Base-by-base conservation (phyloP, 495 filamentous ascomycete species). In the Parachaetomium inaequale region DNA sequence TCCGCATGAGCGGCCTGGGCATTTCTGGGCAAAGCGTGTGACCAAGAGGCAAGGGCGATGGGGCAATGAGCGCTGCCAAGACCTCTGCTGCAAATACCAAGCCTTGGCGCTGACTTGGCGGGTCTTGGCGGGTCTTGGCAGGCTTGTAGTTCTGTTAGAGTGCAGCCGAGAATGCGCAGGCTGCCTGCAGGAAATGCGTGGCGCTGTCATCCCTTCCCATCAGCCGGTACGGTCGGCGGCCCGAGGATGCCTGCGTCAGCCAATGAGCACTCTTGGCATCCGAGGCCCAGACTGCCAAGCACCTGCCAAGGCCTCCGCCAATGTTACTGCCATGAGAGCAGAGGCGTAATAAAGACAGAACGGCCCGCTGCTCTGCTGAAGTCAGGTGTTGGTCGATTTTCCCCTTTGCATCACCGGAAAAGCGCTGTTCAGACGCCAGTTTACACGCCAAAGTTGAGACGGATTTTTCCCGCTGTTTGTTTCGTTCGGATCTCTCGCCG, bases 311-410 rank as follows among this genome's bases (percentile, higher is more conserved):
- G 67, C 70, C 75, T 75, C 73, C 69, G 75, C 77, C 75, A 63
- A 76, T 70, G 70, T 55, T 72, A 76, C 71, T 66, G 75, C 74
- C 72, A 77, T 65, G 59, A 74, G 75, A 61, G 66, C 57, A 70
- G 74, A 66, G 64, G 58, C 73, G 73, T 72, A 77, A 77, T 77
- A 78, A 78, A 76, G 74, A 78, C 69, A 74, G 70, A 71, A 74
- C 64, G 71, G 70, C 71, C 68, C 74, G 69, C 72, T 68, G 74
- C 71, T 75, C 59, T 65, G 46, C 58, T 57, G 53, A 64, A 45
- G 57, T 73, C 62, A 14, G 50, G 32, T 49, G 59, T 73, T 71
- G 69, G 71, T 73, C 74, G 72, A 15, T 73, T 74, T 70, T 66
- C 66, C 61, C 66, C 64, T 71, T 11, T 56, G 64, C 64, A 63